Evolutionary conservation across 2,329 filamentous ascomycete genomes (phyloP), one percentile per base, ranked within the genome.

Genomic region (Penicillium sp.): DNA sequence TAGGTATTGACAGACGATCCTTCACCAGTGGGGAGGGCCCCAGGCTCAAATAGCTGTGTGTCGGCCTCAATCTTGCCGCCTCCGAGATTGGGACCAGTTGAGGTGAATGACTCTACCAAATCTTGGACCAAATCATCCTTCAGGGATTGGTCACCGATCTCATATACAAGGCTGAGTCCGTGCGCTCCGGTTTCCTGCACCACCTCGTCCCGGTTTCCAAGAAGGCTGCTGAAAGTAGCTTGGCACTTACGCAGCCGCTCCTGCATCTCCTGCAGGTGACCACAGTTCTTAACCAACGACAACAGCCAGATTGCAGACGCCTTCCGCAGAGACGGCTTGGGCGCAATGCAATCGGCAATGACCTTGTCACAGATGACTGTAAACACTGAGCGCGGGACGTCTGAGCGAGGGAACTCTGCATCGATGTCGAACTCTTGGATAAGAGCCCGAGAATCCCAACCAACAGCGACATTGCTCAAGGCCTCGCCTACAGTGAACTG

Each of bases 241-340:
- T 99, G 94, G 58, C 89, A 92, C 66, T 91, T 85, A 49, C 90
- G 83, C 39, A 99, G 79, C 13, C 86, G 85, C 5, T 80, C 78
- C 69, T 96, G 90, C 6, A 97, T 83, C 62, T 90, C 85, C 4
- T 79, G 71, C n/a, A 91, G 78, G 63, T 93, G 87, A 0, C 91
- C 91, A 70, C 92, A 96, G 73, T 94, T 92, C 70, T 97, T 92
- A 9, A 97, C 87, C 3, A 97, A 77, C 68, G 89, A 96, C 58
- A 97, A 87, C 0, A 97, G 83, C 94, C 94, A 97, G 66, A 99
- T 96, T 0, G 92, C 92, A 0, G 93, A 93, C 3, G 93, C 92
- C 71, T 96, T 96, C 66, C 92, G 87, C 5, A 97, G 79, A 0
- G 92, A 89, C 1, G 94, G 94, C 69, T 97, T 97, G 0, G 91